phyloP scores from a whole-genome alignment of 352 stramenopile species.

The Phytopythium helicoides region DNA sequence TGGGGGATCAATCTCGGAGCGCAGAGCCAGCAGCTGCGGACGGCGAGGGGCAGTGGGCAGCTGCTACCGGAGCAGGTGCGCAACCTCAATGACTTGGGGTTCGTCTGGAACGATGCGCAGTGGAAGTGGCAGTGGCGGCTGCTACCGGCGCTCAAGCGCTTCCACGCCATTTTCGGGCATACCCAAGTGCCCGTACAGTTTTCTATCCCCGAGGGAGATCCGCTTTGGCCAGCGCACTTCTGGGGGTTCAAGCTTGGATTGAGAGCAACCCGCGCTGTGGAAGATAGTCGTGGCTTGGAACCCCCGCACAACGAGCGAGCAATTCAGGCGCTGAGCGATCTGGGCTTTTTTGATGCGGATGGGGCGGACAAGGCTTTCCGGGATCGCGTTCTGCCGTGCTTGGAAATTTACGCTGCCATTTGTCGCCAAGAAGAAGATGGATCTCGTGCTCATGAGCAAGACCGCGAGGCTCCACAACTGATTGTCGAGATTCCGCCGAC shows the following conservation, averaged over 20 bases:
- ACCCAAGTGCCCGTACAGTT: slow-evolving; percentile 88
- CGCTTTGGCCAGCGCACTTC: slow-evolving; percentile 73
- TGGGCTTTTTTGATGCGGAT: slow-evolving; percentile 41
- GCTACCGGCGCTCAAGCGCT: slow-evolving; percentile 65
- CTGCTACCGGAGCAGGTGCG: slow-evolving; percentile 25
- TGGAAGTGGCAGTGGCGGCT: slow-evolving; percentile 68
- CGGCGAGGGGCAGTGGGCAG: slow-evolving; percentile 28
- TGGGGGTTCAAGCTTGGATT: slow-evolving; percentile 78
- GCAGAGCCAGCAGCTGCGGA: slow-evolving; percentile 88
- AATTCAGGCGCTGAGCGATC: slow-evolving; percentile 30
- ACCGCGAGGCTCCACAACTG: too few relatives aligned
- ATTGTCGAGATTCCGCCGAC: slow-evolving; percentile 37
- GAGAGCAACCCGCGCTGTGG: slow-evolving; percentile 26
- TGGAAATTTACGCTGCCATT: slow-evolving; percentile 32
- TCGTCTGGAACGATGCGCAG: slow-evolving; percentile 67
- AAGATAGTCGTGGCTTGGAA: slow-evolving; percentile 33
- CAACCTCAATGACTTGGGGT: slow-evolving; percentile 53
- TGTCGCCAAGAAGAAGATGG: slow-evolving; percentile 1
- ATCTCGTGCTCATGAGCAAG: too few relatives aligned
- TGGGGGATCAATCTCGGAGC: slow-evolving; percentile 90
- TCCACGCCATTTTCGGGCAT: slow-evolving; percentile 84
- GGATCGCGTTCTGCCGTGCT: slow-evolving; percentile 31
- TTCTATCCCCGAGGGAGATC: slow-evolving; percentile 70
- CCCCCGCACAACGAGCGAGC: slow-evolving; percentile 5
- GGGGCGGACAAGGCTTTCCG: slow-evolving; percentile 29